Evolutionary conservation across 2,329 filamentous ascomycete species (phyloP).

Genomic region (Fusarium anthophilum): DNA sequence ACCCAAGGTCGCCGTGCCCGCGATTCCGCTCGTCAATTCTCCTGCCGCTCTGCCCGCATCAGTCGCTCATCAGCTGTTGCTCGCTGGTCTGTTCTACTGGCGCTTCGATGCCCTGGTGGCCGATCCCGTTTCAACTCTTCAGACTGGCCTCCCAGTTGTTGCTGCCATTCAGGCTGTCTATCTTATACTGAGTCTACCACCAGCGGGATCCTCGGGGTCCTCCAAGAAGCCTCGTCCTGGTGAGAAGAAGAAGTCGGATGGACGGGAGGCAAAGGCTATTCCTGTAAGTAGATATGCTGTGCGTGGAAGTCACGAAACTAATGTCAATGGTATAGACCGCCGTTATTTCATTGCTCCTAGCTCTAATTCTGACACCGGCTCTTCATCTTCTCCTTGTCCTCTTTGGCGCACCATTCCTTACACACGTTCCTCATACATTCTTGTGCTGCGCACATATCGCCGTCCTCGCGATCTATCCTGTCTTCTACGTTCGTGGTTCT

Average conservation of each 20-base stretch:
- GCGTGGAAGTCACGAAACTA: neutral
- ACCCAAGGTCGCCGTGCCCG: slow-evolving; percentile 44
- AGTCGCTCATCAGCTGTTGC: slow-evolving; percentile 72
- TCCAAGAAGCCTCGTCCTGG: slow-evolving; percentile 63
- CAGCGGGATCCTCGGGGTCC: slow-evolving; percentile 59
- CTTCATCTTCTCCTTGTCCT: slow-evolving; percentile 76
- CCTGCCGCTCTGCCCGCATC: slow-evolving; percentile 61
- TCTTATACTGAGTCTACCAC: slow-evolving; percentile 70
- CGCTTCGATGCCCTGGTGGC: slow-evolving; percentile 74
- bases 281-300: slow-evolving; percentile 52
- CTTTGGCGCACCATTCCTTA: slow-evolving; percentile 90
- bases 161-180: slow-evolving; percentile 72
- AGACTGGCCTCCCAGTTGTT: slow-evolving; percentile 68
- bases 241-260: slow-evolving; percentile 62
- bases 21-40: slow-evolving; percentile 51
- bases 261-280: slow-evolving; percentile 55
- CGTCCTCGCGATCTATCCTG: slow-evolving; percentile 78
- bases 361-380: slow-evolving; percentile 73
- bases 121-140: slow-evolving; percentile 73
- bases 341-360: slow-evolving; percentile 64
- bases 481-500: slow-evolving; percentile 88
- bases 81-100: slow-evolving; percentile 70
- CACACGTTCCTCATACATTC: slow-evolving; percentile 79
- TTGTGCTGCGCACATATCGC: slow-evolving; percentile 85
- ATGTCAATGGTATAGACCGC: slow-evolving; percentile 50